phyloP scores from a whole-genome alignment of 805 yeast species.

The Yamadazyma insecticola region DNA sequence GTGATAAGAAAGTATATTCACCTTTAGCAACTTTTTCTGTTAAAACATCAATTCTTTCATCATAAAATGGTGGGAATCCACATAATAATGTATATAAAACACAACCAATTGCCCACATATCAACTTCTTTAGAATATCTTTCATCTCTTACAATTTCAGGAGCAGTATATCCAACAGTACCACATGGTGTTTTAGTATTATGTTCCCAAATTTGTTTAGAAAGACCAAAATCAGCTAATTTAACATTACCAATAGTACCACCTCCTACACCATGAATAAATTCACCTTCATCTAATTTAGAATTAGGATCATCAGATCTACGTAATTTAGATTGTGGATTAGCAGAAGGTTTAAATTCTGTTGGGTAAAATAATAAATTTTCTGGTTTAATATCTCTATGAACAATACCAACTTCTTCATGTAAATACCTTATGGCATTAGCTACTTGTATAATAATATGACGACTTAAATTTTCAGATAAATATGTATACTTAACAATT shows the following conservation, averaged over 20 bases:
- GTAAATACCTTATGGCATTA: conserved; percentile 62
- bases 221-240: conserved; percentile 92
- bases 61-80: conserved; percentile 98
- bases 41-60: conserved; percentile 67
- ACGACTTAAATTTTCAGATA: conserved; percentile 59
- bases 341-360: conserved; percentile 44
- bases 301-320: conserved; percentile 61
- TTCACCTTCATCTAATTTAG: conserved; percentile 83
- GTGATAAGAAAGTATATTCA: conserved; percentile 67
- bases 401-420: conserved; percentile 69
- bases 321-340: conserved; percentile 39
- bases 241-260: conserved; percentile 85
- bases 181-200: conserved; percentile 95
- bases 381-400: conserved; percentile 86
- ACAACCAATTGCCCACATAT: conserved; percentile 99
- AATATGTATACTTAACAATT: conserved; percentile 62
- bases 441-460: conserved; percentile 64
- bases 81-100: conserved; percentile 88
- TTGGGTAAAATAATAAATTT: conserved; percentile 62
- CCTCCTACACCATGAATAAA: conserved; percentile 81
- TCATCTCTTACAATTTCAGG: conserved; percentile 97
- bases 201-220: conserved; percentile 86
- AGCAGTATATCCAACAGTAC: conserved; percentile 97
- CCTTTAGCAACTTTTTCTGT: conserved; percentile 80
- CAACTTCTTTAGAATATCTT: conserved; percentile 88